These are phyloP conservation scores for Babesia ovis DNA, from an alignment of 169 alveolate species.

Conservation along the genomic window DNA sequence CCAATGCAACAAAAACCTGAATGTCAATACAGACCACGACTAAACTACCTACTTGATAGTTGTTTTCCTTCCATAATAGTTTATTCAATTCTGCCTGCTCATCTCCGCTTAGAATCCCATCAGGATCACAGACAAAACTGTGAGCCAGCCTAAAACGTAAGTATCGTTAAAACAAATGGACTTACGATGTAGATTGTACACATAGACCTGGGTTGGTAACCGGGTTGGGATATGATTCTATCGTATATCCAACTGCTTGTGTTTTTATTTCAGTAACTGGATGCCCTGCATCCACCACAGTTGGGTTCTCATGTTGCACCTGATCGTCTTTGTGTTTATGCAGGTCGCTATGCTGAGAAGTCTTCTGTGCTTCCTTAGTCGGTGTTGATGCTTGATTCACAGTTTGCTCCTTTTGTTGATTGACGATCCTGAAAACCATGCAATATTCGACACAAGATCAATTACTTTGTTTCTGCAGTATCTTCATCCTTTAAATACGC, in stretches of 20 bases:
- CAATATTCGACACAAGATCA: background rate
- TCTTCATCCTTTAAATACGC: conserved; percentile 17
- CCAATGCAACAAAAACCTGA: conserved; percentile 27
- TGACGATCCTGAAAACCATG: background rate
- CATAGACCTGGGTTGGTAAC: conserved; percentile 44
- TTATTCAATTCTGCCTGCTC: conserved; percentile 45
- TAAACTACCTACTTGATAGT: background rate
- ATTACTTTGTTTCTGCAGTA: background rate
- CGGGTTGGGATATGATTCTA: conserved; percentile 57
- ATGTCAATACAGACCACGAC: background rate
- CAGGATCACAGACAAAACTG: conserved; percentile 59
- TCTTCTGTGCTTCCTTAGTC: background rate
- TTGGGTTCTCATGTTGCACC: too few relatives aligned
- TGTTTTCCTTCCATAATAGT: conserved; percentile 3
- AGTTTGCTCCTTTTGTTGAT: background rate
- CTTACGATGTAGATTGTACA: conserved; percentile 42
- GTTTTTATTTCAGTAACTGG: background rate
- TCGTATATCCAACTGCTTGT: conserved; percentile 58
- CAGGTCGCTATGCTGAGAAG: background rate
- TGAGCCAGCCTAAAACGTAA: conserved; percentile 1
- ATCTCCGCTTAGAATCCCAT: conserved; percentile 49
- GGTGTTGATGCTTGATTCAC: background rate
- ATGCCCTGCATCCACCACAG: background rate
- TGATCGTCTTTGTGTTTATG: background rate
- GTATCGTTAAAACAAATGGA: background rate